These are phyloP conservation scores for Phylloporus sp. DNA, from an alignment of 768 basidiomycete genomes.

Conservation along the genomic window DNA sequence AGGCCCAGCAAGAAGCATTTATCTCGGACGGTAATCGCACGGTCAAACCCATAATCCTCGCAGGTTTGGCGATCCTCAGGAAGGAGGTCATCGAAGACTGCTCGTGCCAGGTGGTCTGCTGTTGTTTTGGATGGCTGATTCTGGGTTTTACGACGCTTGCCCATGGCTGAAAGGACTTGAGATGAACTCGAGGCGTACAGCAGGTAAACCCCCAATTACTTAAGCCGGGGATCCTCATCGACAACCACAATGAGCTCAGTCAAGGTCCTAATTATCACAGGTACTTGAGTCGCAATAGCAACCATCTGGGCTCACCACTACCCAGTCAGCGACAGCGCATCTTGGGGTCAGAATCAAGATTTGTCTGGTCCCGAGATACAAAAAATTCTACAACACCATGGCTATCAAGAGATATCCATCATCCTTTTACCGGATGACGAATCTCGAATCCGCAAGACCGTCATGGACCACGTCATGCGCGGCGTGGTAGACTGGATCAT, in stretches of 20 bases:
- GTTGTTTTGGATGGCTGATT: background rate
- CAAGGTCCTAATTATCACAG: constrained; percentile 27
- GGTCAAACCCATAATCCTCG: constrained; percentile 35
- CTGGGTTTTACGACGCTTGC: background rate
- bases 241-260: constrained; percentile 19
- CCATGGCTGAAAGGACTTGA: background rate
- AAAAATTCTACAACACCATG: constrained; percentile 40
- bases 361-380: constrained; percentile 63
- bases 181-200: too few relatives aligned
- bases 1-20: constrained; percentile 28
- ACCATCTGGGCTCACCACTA: constrained; percentile 1
- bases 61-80: constrained; percentile 33
- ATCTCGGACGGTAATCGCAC: constrained; percentile 14
- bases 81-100: constrained; percentile 16
- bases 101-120: constrained; percentile 26
- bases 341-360: constrained; percentile 46
- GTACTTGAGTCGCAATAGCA: constrained; percentile 16
- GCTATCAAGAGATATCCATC: constrained; percentile 36
- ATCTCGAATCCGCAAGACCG: constrained; percentile 42
- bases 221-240: too few relatives aligned
- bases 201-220: too few relatives aligned
- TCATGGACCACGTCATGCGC: constrained; percentile 44
- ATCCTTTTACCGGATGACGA: constrained; percentile 67
- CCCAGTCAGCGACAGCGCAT: constrained; percentile 68
- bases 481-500: constrained; percentile 67